These are phyloP conservation scores for Nicotiana tomentosiformis DNA, from an alignment of 257 asterid species.

Conservation along the genomic window DNA sequence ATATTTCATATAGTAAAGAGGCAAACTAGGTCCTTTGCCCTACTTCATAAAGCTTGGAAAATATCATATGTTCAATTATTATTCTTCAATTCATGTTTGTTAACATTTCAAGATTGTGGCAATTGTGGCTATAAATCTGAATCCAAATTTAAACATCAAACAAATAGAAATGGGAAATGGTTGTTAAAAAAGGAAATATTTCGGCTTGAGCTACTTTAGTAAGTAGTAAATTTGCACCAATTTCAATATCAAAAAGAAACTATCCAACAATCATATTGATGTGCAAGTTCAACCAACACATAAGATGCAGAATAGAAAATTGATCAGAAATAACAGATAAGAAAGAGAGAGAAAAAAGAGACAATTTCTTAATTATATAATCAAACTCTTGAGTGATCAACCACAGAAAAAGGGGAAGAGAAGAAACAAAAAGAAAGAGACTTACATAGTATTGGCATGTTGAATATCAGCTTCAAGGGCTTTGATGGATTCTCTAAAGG, in stretches of 20 bases:
- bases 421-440: not conserved
- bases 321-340: not conserved
- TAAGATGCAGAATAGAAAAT: not conserved
- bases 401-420: too few relatives aligned
- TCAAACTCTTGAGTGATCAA: not conserved
- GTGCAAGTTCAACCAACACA: constrained; percentile 17
- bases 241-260: not conserved
- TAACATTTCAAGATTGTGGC: too few relatives aligned
- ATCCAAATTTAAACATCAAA: not conserved
- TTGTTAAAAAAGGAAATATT: not conserved
- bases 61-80: not conserved
- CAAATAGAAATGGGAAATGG: not conserved
- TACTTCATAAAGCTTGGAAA: not conserved
- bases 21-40: too few relatives aligned
- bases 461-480: constrained; percentile 65
- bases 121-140: not conserved
- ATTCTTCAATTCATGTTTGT: too few relatives aligned
- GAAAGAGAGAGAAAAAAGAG: too few relatives aligned
- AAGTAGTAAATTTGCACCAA: not conserved
- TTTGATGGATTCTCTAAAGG: constrained; percentile 56
- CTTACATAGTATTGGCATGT: constrained; percentile 68
- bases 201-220: not conserved
- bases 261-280: constrained; percentile 18
- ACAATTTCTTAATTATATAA: not conserved
- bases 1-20: too few relatives aligned